Conservation (phyloP, 257 asterid genomes). For the Coffea eugenioides region DNA sequence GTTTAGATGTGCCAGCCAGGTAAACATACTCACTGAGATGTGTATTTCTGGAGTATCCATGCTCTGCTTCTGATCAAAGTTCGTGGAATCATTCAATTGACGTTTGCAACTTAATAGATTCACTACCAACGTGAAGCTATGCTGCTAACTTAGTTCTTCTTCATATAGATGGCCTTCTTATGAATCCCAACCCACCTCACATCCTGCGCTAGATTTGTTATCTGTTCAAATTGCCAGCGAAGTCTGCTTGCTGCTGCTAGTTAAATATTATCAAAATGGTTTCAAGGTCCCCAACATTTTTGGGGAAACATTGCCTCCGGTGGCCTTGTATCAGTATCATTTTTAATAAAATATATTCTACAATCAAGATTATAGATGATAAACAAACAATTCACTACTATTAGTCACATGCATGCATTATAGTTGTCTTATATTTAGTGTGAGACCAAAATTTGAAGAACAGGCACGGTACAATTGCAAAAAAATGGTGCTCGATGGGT, state of each 20-base stretch:
- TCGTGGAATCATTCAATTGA: neutral
- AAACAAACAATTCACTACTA: no score
- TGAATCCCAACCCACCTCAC: neutral
- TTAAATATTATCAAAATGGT: neutral
- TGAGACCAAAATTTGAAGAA: no score
- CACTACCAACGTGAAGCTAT: neutral
- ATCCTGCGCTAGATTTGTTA: neutral
- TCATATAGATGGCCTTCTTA: neutral
- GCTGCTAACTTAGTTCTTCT: no score
- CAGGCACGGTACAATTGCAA: neutral
- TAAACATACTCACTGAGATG: neutral
- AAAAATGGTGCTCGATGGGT: neutral
- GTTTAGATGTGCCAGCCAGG: neutral
- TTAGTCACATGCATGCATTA: no score
- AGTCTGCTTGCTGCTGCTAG: constrained; percentile 8
- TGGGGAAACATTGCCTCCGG: neutral
- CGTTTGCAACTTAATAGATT: neutral
- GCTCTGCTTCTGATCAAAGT: neutral
- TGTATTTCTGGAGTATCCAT: neutral
- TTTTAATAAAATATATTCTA: no score
- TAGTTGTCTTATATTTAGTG: no score
- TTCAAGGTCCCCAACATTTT: neutral
- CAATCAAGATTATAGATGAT: no score
- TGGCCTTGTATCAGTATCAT: neutral
- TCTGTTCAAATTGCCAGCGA: constrained; percentile 3